Conservation (phyloP, 768 basidiomycete species). For the Hypholoma fasciculare region DNA sequence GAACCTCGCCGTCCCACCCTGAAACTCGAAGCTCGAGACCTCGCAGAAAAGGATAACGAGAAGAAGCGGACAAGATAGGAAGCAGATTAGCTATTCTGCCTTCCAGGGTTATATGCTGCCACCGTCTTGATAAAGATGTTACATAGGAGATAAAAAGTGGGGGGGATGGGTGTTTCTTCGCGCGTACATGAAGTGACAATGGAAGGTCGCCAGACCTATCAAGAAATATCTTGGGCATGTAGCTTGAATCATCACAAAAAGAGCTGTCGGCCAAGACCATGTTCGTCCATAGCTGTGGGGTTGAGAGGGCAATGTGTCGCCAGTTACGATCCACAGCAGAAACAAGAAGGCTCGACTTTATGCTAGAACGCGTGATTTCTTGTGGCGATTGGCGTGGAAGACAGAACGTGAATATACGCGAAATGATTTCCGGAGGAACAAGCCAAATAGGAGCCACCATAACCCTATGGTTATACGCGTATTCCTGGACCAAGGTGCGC, state of each 20-base stretch:
- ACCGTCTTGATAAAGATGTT: background rate
- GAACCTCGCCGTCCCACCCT: background rate
- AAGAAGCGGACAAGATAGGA: background rate
- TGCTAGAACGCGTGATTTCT: conserved; percentile 10
- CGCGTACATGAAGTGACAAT: background rate
- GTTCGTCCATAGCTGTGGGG: conserved; percentile 7
- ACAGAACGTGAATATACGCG: conserved; percentile 1
- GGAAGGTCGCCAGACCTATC: conserved; percentile 3
- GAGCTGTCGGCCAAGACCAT: background rate
- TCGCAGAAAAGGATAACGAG: background rate
- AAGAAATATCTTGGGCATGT: conserved; percentile 6
- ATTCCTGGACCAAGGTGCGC: background rate
- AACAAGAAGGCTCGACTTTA: background rate
- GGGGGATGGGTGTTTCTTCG: background rate
- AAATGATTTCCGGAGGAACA: conserved; percentile 7
- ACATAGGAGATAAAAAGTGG: background rate
- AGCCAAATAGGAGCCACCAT: conserved; percentile 8
- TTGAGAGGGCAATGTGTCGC: conserved; percentile 5
- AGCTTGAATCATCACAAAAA: background rate
- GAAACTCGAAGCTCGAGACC: background rate
- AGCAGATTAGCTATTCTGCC: background rate
- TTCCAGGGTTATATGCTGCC: conserved; percentile 1
- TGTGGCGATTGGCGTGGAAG: background rate
- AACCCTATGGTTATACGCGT: background rate
- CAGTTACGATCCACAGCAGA: conserved; percentile 4